Evolutionary conservation across 179 eudicot species (phyloP), one percentile per base, ranked within the genome.

Genomic region (Silene noctiflora): DNA sequence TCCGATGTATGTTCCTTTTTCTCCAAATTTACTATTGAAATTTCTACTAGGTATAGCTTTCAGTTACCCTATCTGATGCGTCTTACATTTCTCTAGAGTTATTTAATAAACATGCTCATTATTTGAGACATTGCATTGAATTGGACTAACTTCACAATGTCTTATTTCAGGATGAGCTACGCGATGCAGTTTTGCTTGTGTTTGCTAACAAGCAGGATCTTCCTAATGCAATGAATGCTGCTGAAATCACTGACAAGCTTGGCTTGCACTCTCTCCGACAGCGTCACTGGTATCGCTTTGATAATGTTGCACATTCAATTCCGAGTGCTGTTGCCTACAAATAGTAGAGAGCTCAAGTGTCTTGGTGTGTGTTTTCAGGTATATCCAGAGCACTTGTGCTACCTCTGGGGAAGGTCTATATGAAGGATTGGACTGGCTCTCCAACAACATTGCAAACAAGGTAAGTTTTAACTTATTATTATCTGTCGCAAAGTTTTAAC

Each of bases 171-270:
- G 97, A 91, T 80, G 97, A 91, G 89, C 88, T 91, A 62, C 85
- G 97, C 20, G 95, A 91, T 86, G 97, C 97, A 69, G 97, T 91
- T 55, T 80, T 91, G 78, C 97, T 91, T 70, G 96, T 91, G 55
- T 91, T 91, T 81, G 96, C 96, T 72, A 91, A 91, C 93, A 91
- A 91, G 81, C 96, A 91, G 80, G 96, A 91, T 89, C 95, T 91
- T 86, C 97, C 97, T 33, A 33, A 33, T 33, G 39, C 39, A 33
- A 33, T 33, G 39, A 33, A 29, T 29, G 33, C 33, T 29, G 33
- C 33, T 29, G 33, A 29, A 29, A 29, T 29, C 33, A 29, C 33
- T 29, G 33, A 29, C 33, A 29, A 29, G 33, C 33, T 29, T 29
- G 33, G 33, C 33, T 29, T 29, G 33, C 33, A 29, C 33, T 29